Percentiles rank a stretch among this genome's conserved stretches.
phyloP scores from a whole-genome alignment of 495 filamentous ascomycete genomes.

The Daldinia grandis region DNA sequence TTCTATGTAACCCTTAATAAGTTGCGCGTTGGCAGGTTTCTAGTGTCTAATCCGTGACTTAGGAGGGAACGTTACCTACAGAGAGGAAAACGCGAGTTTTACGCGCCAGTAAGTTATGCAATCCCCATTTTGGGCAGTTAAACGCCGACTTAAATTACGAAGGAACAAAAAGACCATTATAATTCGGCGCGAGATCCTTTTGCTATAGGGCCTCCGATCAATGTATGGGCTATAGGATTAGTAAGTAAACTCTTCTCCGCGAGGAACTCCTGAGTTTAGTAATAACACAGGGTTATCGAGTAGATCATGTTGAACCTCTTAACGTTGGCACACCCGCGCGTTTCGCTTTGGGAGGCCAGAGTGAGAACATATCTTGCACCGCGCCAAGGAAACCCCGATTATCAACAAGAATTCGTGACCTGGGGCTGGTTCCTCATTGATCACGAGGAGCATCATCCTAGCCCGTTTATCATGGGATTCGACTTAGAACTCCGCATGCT shows the following conservation, averaged over 20 bases:
- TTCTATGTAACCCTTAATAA: background rate
- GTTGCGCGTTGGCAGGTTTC: background rate
- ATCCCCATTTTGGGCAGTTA: background rate
- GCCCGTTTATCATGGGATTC: background rate
- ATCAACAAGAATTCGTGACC: background rate
- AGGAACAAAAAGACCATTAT: conserved; percentile 2
- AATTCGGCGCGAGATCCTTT: background rate
- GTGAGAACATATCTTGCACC: background rate
- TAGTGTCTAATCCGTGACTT: background rate
- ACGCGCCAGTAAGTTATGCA: conserved; percentile 11
- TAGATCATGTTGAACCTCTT: conserved; percentile 27
- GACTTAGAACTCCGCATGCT: background rate
- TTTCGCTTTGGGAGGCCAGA: background rate
- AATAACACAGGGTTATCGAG: background rate
- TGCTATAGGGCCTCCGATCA: background rate
- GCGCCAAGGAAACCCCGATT: background rate
- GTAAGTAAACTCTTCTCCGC: conserved; percentile 11
- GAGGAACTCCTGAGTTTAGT: background rate
- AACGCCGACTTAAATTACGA: background rate
- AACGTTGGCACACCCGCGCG: background rate
- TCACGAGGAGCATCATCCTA: background rate
- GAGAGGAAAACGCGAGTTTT: conserved; percentile 3
- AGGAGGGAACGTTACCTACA: background rate
- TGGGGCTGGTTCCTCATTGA: background rate
- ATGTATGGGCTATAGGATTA: conserved; percentile 26